Base-by-base conservation (phyloP, 73 alveolate species). In the Halteria grandinella region DNA sequence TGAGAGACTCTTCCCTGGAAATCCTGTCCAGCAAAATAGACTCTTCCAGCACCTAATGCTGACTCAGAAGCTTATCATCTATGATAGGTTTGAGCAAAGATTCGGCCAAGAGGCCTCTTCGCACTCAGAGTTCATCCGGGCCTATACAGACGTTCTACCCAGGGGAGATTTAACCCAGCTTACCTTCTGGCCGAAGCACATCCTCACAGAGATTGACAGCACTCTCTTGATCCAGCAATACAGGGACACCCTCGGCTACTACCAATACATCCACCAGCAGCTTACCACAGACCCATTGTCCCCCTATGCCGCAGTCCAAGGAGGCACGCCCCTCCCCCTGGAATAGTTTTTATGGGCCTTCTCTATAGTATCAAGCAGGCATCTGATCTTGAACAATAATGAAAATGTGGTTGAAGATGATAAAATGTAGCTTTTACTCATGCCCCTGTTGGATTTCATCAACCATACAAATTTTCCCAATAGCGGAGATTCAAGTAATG, bases 271-370 rank as follows among this genome's bases (percentile, higher is more conserved):
- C 1, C 47, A 66, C 36, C 15, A 47, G 11, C 14, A 41, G 1
- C 36, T 66, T 7, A 25, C 29, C 23, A 66, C 18, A 1, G 6
- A 8, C 60, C 43, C 20, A 6, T 5, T n/a, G 27, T 66, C 80
- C n/a, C 80, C 80, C 12, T 66, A 66, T 44, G n/a, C n/a, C n/a
- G n/a, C n/a, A n/a, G n/a, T n/a, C n/a, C 12, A 23, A 27, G 69
- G 66, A 5, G 25, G 32, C 25, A 66, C 43, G 23, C 47, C 80
- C 1, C 55, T 66, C 18, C 15, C 66, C 11, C 12, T 66, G 1
- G 80, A 66, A 1, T 34, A 66, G 27, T 66, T 66, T 25, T 34
- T 66, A 51, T 66, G 80, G 80, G 80, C 80, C 47, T 66, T 66
- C 55, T 7, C 51, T 4, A 44, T 33, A 3, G 69, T 66, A 17